phyloP scores from a whole-genome alignment of 371 early-diverging fungal genomes.

The Batkoa obscura region DNA sequence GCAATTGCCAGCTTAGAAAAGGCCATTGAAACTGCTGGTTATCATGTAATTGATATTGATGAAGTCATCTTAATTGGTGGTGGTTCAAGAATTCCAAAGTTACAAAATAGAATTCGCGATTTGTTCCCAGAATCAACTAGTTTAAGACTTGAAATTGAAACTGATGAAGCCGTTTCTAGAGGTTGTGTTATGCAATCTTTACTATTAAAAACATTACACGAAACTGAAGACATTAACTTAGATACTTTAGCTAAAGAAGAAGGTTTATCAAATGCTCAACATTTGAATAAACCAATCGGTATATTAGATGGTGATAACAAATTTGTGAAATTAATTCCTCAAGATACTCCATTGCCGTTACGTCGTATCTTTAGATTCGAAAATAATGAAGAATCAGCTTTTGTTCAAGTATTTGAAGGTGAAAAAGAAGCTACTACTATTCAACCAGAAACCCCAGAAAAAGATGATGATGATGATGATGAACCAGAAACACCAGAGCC shows the following conservation, averaged over 20 bases:
- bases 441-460: slow-evolving; percentile 16
- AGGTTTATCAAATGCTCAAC: slow-evolving; percentile 4
- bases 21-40: slow-evolving; percentile 17
- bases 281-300: slow-evolving; percentile 45
- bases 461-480: slow-evolving; percentile 22
- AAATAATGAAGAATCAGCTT: slow-evolving; percentile 39
- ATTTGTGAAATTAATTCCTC: slow-evolving; percentile 43
- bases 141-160: slow-evolving; percentile 48
- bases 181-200: slow-evolving; percentile 96
- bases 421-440: slow-evolving; percentile 28
- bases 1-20: slow-evolving; percentile 52
- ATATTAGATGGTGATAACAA: slow-evolving; percentile 34
- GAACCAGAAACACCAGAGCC: slow-evolving; percentile 17
- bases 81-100: slow-evolving; percentile 93
- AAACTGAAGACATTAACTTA: not conserved
- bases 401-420: slow-evolving; percentile 52
- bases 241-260: not conserved
- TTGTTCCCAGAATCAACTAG: slow-evolving; percentile 70
- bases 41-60: slow-evolving; percentile 29
- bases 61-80: slow-evolving; percentile 96
- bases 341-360: slow-evolving; percentile 59
- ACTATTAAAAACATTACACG: slow-evolving; percentile 16
- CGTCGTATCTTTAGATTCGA: slow-evolving; percentile 43
- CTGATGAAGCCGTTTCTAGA: slow-evolving; percentile 95
- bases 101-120: slow-evolving; percentile 58